Percentiles rank a stretch among this genome's conserved stretches.
Conservation (phyloP, 805 yeast species). For the Saccharomycodes ludwigii region DNA sequence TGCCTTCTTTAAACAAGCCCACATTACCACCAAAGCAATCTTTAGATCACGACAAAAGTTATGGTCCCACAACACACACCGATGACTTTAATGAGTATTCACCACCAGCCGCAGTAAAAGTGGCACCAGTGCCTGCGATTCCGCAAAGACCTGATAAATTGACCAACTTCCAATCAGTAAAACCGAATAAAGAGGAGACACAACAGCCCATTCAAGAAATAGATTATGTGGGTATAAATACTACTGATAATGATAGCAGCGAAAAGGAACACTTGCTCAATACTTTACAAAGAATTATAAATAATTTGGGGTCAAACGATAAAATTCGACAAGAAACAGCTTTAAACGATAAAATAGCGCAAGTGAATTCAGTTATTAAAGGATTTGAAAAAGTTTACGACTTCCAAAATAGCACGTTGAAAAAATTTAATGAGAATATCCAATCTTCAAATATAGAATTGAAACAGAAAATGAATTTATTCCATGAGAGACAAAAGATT, state of each 20-base stretch:
- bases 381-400: slow-evolving; percentile 26
- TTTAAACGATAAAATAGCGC: slow-evolving; percentile 6
- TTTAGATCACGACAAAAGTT: too few relatives aligned
- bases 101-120: too few relatives aligned
- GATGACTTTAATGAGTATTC: too few relatives aligned
- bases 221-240: slow-evolving; percentile 14
- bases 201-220: slow-evolving; percentile 13
- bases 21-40: too few relatives aligned
- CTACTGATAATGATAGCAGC: slow-evolving; percentile 9
- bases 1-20: too few relatives aligned
- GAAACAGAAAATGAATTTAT: slow-evolving; percentile 20
- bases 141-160: not conserved
- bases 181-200: slow-evolving; percentile 13
- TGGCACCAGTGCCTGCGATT: not conserved
- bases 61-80: too few relatives aligned
- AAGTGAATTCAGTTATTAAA: slow-evolving; percentile 23
- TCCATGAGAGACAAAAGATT: slow-evolving; percentile 26
- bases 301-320: slow-evolving; percentile 8
- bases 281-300: slow-evolving; percentile 8
- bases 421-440: slow-evolving; percentile 14
- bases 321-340: slow-evolving; percentile 3
- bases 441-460: not conserved
- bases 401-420: slow-evolving; percentile 23
- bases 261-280: not conserved
- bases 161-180: too few relatives aligned